These are phyloP conservation scores for Trichophyton mentagrophytes DNA, from an alignment of 2,329 filamentous ascomycete genomes.

Conservation along the genomic window DNA sequence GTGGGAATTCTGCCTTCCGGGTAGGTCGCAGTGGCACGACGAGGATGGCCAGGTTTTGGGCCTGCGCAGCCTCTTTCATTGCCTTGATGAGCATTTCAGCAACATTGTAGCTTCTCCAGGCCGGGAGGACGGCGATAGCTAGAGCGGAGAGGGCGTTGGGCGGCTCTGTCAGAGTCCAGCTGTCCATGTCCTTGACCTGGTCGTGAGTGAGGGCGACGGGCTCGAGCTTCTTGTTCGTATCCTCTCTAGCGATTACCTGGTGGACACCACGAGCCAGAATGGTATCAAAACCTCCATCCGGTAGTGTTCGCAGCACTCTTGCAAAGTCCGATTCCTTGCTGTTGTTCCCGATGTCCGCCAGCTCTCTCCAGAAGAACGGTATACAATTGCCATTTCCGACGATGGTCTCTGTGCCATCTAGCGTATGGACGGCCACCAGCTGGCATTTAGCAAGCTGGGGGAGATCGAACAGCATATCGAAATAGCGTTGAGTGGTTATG, in stretches of 20 bases:
- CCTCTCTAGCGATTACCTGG: neutral
- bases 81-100: neutral
- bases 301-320: neutral
- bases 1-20: neutral
- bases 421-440: neutral
- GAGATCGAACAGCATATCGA: neutral
- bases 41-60: neutral
- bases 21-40: neutral
- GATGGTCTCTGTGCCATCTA: neutral
- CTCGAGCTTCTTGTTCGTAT: neutral
- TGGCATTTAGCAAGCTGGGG: neutral
- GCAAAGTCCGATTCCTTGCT: neutral
- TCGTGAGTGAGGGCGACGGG: neutral
- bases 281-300: neutral
- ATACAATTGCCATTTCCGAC: neutral
- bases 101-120: neutral
- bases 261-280: neutral
- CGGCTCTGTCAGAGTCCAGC: neutral
- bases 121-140: neutral
- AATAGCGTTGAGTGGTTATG: neutral
- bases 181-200: neutral
- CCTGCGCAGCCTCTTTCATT: neutral
- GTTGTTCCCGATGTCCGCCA: neutral
- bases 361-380: conserved; percentile 1
- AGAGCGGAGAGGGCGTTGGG: neutral